Evolutionary conservation across 495 filamentous ascomycete genomes (phyloP).

Genomic region (Hypoxylon rickii): DNA sequence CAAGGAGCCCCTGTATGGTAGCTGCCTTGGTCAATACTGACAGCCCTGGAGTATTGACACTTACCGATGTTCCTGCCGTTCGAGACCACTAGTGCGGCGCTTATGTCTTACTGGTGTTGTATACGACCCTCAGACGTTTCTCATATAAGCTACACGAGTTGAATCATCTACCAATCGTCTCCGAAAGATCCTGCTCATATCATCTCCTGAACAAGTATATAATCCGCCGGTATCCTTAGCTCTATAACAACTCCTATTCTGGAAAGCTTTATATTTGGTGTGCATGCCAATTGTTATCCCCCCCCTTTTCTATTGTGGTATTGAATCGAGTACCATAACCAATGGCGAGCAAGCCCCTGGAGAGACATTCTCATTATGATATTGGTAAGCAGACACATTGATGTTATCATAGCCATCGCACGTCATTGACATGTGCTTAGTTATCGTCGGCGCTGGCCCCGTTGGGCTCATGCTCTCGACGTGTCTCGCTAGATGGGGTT

Average conservation of each 20-base stretch:
- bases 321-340: background rate
- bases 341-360: constrained; percentile 3
- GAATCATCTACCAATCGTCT: too few relatives aligned
- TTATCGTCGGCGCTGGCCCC: constrained; percentile 89
- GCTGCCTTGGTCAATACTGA: constrained; percentile 1
- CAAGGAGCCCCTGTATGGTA: constrained; percentile 1
- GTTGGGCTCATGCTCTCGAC: constrained; percentile 86
- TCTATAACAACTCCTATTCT: background rate
- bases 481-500: constrained; percentile 73
- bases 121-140: constrained; percentile 4
- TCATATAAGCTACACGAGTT: constrained; percentile 7
- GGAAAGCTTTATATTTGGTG: too few relatives aligned
- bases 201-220: background rate
- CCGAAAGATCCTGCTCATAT: too few relatives aligned
- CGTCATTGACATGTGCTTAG: constrained; percentile 42
- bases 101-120: constrained; percentile 11
- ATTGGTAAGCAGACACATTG: constrained; percentile 27
- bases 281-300: too few relatives aligned
- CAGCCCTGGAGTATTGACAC: too few relatives aligned
- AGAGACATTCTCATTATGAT: constrained; percentile 35
- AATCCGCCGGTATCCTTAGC: background rate
- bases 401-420: background rate
- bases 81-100: constrained; percentile 13
- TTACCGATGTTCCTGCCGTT: constrained; percentile 36
- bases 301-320: too few relatives aligned